These are phyloP conservation scores for Scheffersomyces quercinus DNA, from an alignment of 1,139 yeast species.

Conservation along the genomic window DNA sequence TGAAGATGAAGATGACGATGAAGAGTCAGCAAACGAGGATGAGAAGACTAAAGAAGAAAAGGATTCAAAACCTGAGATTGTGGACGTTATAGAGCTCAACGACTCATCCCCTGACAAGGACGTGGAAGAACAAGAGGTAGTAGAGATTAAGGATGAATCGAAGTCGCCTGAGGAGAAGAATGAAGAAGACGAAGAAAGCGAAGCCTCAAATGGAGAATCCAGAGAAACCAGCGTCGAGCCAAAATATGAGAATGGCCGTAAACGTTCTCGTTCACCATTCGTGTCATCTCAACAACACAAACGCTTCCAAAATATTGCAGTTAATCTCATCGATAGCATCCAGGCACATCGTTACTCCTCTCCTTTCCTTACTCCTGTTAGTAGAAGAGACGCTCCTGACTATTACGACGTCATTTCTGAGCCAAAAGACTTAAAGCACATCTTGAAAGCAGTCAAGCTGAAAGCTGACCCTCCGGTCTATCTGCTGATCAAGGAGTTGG, in stretches of 20 bases:
- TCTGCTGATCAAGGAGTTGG: conserved; percentile 60
- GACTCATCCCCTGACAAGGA: not conserved
- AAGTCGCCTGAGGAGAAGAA: not conserved
- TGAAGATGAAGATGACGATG: not conserved
- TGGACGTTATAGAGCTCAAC: not conserved
- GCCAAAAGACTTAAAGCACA: conserved; percentile 69
- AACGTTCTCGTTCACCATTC: conserved; percentile 31
- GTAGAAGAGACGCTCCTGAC: conserved; percentile 65
- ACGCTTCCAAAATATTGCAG: conserved; percentile 54
- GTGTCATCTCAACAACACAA: conserved; percentile 36
- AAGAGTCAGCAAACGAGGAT: not conserved
- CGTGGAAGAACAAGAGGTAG: not conserved
- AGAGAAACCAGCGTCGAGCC: conserved; percentile 5
- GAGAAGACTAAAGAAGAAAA: conserved; percentile 1
- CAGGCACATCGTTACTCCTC: conserved; percentile 75
- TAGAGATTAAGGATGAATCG: not conserved
- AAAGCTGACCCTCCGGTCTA: conserved; percentile 42
- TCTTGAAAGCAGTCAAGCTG: conserved; percentile 55
- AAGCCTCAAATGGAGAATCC: not conserved
- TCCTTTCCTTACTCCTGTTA: conserved; percentile 71
- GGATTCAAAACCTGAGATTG: not conserved
- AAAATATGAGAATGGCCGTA: conserved; percentile 8
- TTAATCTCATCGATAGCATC: conserved; percentile 62
- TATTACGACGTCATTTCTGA: conserved; percentile 60
- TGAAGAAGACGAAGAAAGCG: not conserved